Percentiles rank a stretch among this genome's conserved stretches.
phyloP scores from a whole-genome alignment of 2,329 filamentous ascomycete species.

The Aspergillus neoniger region DNA sequence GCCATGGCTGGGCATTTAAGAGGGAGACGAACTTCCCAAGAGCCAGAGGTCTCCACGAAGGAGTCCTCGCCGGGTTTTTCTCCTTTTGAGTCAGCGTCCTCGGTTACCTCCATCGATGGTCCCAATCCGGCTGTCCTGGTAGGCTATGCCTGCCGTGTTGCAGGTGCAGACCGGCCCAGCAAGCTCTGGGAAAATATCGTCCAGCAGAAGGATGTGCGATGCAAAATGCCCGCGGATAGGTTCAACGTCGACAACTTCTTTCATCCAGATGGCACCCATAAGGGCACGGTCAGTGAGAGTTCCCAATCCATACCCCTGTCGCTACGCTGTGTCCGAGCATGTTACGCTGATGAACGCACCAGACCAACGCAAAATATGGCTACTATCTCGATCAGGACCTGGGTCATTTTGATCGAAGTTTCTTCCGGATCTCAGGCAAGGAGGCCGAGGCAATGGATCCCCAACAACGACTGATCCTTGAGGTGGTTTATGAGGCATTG shows the following conservation, averaged over 20 bases:
- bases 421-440: constrained; percentile 25
- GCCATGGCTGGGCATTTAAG: not conserved
- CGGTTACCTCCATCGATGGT: not conserved
- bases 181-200: constrained; percentile 9
- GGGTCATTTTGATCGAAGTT: constrained; percentile 23
- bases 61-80: not conserved
- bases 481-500: constrained; percentile 46
- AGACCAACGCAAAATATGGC: constrained; percentile 4
- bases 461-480: constrained; percentile 28
- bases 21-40: not conserved
- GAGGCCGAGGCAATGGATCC: constrained; percentile 39
- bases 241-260: constrained; percentile 10
- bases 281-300: not conserved
- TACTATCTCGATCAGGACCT: constrained; percentile 5
- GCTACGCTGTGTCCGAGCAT: too few species aligned
- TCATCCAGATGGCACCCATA: constrained; percentile 9
- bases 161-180: constrained; percentile 1
- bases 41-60: not conserved
- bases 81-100: not conserved
- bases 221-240: constrained; percentile 7
- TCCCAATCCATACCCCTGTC: not conserved
- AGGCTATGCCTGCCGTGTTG: constrained; percentile 12
- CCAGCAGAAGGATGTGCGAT: not conserved
- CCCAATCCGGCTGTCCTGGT: constrained; percentile 2
- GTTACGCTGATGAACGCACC: not conserved